Base-by-base conservation (phyloP, 441 rosid genomes). In the Kokia cookei region DNA sequence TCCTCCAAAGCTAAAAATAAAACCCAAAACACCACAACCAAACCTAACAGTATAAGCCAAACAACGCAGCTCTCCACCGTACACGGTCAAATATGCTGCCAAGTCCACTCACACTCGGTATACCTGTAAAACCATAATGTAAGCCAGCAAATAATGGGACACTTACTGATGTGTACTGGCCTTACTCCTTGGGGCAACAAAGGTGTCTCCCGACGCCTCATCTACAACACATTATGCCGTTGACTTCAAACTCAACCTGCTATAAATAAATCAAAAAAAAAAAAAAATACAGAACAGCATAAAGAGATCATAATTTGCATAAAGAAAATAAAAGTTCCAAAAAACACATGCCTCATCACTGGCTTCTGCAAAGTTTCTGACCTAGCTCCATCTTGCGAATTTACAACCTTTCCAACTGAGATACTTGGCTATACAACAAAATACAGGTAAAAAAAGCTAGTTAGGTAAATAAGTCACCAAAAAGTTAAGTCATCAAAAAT, bases 341-440 rank as follows among this genome's bases (percentile, higher is more conserved):
- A 85, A 79, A 86, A 72, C 69, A 84, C 90, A 83, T 84, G 91
- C 94, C 93, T 88, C 80, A 72, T 83, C 78, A 79, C 75, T 78
- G 87, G 88, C 82, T 78, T 85, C 81, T 81, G 93, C 84, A 85
- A 77, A 82, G 87, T 85, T 83, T 85, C 94, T 89, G 91, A 91
- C 92, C 93, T 86, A 80, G 81, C 88, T 80, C 86, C 88, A 68
- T 83, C 91, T 78, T 80, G 82, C 26, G 85, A 66, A 45, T 73
- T 82, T 75, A 83, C 86, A 72, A 78, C 78, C 73, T 84, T 86
- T 80, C 81, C 84, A 29, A 77, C 82, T 60, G 76, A 70, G 60
- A 77, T 65, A 65, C 76, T 85, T 63, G 81, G 80, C 93, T 87
- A 76, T 50, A 75, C 29, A 75, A 81, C 24, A 73, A 64, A 79